A percentile compares a stretch with the other conserved stretches of the same genome.
phyloP scores from a whole-genome alignment of 1,284 basidiomycete species.

The Sporisorium scitamineum region DNA sequence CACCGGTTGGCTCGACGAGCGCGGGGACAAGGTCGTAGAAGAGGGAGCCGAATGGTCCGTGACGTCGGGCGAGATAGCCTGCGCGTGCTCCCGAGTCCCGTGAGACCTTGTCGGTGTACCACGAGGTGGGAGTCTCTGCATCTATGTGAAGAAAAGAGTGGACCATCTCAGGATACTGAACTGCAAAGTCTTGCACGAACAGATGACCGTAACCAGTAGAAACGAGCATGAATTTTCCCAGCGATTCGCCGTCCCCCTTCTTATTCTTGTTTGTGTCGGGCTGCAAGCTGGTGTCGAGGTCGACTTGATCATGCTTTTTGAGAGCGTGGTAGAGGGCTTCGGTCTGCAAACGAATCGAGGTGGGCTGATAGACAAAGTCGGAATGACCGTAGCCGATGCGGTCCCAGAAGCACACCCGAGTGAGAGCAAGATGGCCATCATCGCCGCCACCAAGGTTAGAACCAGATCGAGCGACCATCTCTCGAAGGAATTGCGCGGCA shows the following conservation, averaged over 20 bases:
- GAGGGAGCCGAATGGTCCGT: conserved; percentile 39
- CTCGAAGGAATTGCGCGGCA: conserved; percentile 51
- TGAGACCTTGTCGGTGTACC: conserved; percentile 46
- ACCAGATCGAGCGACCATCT: conserved; percentile 46
- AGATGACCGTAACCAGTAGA: conserved; percentile 54
- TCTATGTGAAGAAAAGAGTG: conserved; percentile 58
- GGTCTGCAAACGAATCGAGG: conserved; percentile 38
- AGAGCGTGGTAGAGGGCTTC: conserved; percentile 44
- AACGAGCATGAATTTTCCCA: conserved; percentile 55
- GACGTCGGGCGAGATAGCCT: conserved; percentile 41
- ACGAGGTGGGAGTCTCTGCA: conserved; percentile 52
- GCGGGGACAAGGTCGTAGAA: conserved; percentile 52
- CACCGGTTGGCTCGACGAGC: conserved; percentile 42
- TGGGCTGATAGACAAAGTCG: conserved; percentile 49
- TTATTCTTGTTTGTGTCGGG: conserved; percentile 12
- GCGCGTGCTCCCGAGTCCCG: conserved; percentile 44
- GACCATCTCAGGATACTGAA: conserved; percentile 52
- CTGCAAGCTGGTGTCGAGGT: conserved; percentile 7
- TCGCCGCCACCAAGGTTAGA: conserved; percentile 17
- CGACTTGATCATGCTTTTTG: conserved; percentile 24
- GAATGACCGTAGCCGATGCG: conserved; percentile 53
- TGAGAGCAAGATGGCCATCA: conserved; percentile 54
- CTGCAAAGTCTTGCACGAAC: conserved; percentile 54
- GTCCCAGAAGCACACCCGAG: conserved; percentile 55
- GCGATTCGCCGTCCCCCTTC: conserved; percentile 10